Conservation (phyloP, 495 filamentous ascomycete genomes). For the Neurospora africana region DNA sequence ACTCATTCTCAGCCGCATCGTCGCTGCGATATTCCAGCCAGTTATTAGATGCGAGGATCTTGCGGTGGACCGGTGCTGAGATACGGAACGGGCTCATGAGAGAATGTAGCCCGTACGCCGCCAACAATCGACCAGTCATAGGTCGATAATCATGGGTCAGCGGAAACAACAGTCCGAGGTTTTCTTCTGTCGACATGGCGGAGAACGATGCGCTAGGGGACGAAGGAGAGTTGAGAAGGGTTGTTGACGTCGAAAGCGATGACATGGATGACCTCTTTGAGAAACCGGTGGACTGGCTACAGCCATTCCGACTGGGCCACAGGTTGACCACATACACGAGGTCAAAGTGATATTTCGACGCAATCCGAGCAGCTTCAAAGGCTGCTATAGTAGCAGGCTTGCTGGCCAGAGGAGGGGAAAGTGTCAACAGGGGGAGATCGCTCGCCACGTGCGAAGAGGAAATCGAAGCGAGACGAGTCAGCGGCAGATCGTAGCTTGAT, state of each 20-base stretch:
- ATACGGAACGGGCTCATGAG: conserved; percentile 29
- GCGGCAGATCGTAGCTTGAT: conserved; percentile 10
- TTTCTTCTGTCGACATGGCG: background rate
- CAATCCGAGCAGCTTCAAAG: conserved; percentile 32
- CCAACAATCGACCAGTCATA: conserved; percentile 29
- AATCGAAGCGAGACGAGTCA: conserved; percentile 2
- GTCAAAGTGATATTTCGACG: conserved; percentile 29
- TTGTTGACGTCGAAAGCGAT: conserved; percentile 1
- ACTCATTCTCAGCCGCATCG: conserved; percentile 17
- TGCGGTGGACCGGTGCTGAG: conserved; percentile 24
- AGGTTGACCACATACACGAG: conserved; percentile 35
- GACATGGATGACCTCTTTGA: conserved; percentile 5
- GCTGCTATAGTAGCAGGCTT: conserved; percentile 25
- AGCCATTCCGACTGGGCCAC: conserved; percentile 25
- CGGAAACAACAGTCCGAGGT: background rate
- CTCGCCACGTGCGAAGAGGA: background rate
- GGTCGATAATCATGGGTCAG: background rate
- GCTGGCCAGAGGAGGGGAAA: conserved; percentile 18
- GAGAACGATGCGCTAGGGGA: background rate
- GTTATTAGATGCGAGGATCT: conserved; percentile 22
- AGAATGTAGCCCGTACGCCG: conserved; percentile 28
- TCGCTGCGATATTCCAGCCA: conserved; percentile 33
- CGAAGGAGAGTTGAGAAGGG: background rate
- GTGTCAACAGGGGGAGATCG: conserved; percentile 11
- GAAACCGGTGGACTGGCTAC: background rate